These are phyloP conservation scores for Stromatinia cepivora DNA, from an alignment of 2,329 filamentous ascomycete species.

Conservation along the genomic window DNA sequence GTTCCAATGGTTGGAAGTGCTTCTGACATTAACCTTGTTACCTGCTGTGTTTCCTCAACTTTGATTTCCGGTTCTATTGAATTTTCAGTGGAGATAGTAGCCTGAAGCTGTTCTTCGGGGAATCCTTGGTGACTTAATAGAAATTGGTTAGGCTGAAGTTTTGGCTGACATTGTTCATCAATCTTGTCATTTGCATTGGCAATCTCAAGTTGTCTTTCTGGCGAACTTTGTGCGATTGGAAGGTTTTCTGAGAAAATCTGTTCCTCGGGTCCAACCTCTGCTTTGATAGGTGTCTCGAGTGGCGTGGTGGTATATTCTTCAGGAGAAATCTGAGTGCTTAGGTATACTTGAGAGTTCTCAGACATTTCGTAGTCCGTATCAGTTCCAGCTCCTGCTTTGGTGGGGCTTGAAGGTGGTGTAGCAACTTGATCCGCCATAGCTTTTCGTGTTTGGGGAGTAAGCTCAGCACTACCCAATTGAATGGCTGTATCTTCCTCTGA, in stretches of 20 bases:
- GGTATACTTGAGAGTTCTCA: not conserved
- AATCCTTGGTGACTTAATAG: not conserved
- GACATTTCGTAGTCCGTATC: not conserved
- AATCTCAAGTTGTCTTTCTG: not conserved
- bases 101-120: not conserved
- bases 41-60: not conserved
- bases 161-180: not conserved
- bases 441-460: not conserved
- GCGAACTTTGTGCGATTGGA: not conserved
- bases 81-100: not conserved
- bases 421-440: not conserved
- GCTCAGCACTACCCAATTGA: not conserved
- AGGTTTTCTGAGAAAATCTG: not conserved
- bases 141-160: not conserved
- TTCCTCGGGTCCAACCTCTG: not conserved
- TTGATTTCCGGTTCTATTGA: not conserved
- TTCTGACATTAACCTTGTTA: not conserved
- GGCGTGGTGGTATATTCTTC: not conserved
- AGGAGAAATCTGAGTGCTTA: not conserved
- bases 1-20: not conserved
- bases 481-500: not conserved
- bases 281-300: not conserved
- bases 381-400: not conserved
- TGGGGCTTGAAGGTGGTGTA: constrained; percentile 1
- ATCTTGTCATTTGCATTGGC: not conserved